Percentiles rank a stretch among this genome's conserved stretches.
Conservation (phyloP, 2,329 filamentous ascomycete genomes). For the Exophiala dermatitidis region DNA sequence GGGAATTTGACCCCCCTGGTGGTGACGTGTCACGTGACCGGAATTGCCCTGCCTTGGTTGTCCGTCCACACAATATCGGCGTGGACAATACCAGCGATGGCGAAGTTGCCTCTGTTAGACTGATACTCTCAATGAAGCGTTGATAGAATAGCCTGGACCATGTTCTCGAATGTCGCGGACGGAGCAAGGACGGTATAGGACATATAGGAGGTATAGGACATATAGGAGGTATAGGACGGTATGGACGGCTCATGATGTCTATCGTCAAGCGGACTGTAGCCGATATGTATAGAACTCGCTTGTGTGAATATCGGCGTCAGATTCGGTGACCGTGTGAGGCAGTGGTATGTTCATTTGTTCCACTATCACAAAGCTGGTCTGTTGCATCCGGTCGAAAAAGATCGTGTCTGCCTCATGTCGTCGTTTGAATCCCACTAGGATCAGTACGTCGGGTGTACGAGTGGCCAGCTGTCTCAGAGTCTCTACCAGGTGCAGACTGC, state of each 20-base stretch:
- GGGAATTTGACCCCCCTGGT: constrained; percentile 2
- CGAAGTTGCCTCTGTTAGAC: too few relatives aligned
- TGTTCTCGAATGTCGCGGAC: too few relatives aligned
- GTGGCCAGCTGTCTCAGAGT: constrained; percentile 47
- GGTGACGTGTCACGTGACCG: constrained; percentile 6
- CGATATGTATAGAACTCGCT: constrained; percentile 32
- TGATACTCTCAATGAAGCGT: too few relatives aligned
- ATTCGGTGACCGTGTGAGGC: constrained; percentile 30
- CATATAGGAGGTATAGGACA: too few relatives aligned
- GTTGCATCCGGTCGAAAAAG: constrained; percentile 57
- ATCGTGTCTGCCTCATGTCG: constrained; percentile 59
- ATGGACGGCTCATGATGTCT: too few relatives aligned
- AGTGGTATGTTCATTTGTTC: constrained; percentile 33
- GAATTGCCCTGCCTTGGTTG: not conserved
- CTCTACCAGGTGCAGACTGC: constrained; percentile 54
- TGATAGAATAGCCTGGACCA: too few relatives aligned
- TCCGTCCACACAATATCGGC: too few relatives aligned
- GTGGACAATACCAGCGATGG: too few relatives aligned
- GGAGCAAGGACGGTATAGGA: too few relatives aligned
- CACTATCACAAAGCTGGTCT: constrained; percentile 32
- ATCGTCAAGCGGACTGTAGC: not conserved
- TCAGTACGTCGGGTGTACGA: constrained; percentile 43
- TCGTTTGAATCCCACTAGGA: constrained; percentile 59
- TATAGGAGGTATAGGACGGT: too few relatives aligned
- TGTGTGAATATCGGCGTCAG: constrained; percentile 32